These are phyloP conservation scores for Kluyveromyces sp. DNA, from an alignment of 1,139 yeast species.

Conservation along the genomic window DNA sequence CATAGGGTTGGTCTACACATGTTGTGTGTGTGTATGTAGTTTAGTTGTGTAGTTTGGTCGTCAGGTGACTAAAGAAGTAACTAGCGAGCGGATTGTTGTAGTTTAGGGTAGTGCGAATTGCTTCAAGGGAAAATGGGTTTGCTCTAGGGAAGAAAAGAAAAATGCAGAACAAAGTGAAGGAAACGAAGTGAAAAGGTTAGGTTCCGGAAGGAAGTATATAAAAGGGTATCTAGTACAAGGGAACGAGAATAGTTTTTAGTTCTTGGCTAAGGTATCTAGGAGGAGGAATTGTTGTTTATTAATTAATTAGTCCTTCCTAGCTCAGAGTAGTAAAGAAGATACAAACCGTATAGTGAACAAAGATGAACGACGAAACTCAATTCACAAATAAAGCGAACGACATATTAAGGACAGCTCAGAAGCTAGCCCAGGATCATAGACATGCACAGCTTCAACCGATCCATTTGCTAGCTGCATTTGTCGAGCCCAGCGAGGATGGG, in stretches of 20 bases:
- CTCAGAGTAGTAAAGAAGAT: background rate
- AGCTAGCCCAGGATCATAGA: constrained; percentile 75
- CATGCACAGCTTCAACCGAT: constrained; percentile 79
- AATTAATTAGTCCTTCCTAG: no score
- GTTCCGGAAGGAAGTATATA: background rate
- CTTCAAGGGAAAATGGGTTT: no score
- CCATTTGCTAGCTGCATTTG: constrained; percentile 89
- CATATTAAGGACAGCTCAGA: constrained; percentile 69
- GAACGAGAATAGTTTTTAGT: no score
- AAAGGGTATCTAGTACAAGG: background rate
- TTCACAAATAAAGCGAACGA: constrained; percentile 90
- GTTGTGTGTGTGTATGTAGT: no score
- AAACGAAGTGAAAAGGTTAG: background rate
- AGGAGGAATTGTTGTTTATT: no score
- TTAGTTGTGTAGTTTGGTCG: no score
- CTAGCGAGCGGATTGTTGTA: no score
- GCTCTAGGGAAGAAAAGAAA: background rate
- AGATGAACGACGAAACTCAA: constrained; percentile 55
- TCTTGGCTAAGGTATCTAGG: no score
- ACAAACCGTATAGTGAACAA: background rate
- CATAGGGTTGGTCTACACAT: no score
- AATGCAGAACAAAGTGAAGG: background rate
- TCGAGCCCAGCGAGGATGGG: constrained; percentile 65
- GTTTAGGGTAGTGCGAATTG: no score
- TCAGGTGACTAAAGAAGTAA: no score